A percentile compares a stretch with the other conserved stretches of the same genome.
phyloP scores from a whole-genome alignment of 441 rosid species.

The Isatis lusitanica region DNA sequence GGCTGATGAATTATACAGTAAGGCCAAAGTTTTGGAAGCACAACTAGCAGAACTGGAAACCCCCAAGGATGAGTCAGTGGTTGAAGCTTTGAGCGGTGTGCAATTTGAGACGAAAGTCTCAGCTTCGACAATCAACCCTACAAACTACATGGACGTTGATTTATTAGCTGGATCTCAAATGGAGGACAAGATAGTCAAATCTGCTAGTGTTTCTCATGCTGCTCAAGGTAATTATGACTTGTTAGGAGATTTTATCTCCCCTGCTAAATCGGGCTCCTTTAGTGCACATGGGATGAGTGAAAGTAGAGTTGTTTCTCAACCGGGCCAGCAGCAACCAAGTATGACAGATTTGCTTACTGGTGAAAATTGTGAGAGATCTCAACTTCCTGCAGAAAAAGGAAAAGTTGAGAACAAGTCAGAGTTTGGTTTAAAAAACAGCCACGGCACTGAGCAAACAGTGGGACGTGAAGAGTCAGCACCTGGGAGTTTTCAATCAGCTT shows the following conservation, averaged over 20 bases:
- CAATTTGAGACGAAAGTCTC: slow-evolving; percentile 8
- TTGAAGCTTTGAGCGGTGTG: slow-evolving; percentile 25
- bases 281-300: slow-evolving; percentile 22
- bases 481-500: slow-evolving; percentile 30
- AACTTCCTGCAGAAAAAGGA: slow-evolving; percentile 34
- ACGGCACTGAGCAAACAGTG: slow-evolving; percentile 26
- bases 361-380: slow-evolving; percentile 36
- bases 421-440: slow-evolving; percentile 25
- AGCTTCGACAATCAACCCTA: slow-evolving; percentile 8
- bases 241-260: slow-evolving; percentile 35
- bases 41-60: slow-evolving; percentile 57
- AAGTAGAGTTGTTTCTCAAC: slow-evolving; percentile 29
- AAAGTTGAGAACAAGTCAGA: slow-evolving; percentile 34
- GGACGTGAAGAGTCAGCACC: slow-evolving; percentile 31
- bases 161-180: slow-evolving; percentile 27
- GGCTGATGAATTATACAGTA: slow-evolving; percentile 62
- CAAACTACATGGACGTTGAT: slow-evolving; percentile 31
- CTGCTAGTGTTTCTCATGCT: slow-evolving; percentile 27
- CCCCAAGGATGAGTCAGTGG: slow-evolving; percentile 32
- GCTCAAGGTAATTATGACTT: slow-evolving; percentile 22
- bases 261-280: slow-evolving; percentile 30
- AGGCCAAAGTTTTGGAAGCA: slow-evolving; percentile 55
- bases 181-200: neutral
- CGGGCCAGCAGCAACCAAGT: slow-evolving; percentile 33
- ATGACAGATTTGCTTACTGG: slow-evolving; percentile 53